Evolutionary conservation across 1,284 basidiomycete species (phyloP).

Genomic region (Porogramme epimiltina): DNA sequence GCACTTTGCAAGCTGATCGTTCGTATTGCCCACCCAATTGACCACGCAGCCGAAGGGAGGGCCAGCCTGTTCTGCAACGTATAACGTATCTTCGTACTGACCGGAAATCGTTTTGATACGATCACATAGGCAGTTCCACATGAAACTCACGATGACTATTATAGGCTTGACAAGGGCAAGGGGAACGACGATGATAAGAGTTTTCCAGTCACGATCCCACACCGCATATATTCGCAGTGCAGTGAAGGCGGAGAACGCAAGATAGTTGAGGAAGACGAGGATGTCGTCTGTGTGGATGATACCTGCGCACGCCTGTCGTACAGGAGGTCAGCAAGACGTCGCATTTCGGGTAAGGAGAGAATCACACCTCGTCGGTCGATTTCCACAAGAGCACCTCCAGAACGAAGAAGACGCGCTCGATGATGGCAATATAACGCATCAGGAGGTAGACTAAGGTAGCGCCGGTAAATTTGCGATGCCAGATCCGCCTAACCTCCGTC

Average conservation of each 20-base stretch:
- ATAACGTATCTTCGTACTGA: neutral
- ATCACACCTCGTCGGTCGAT: neutral
- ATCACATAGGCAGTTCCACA: neutral
- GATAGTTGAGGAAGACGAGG: neutral
- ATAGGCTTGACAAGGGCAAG: slow-evolving; percentile 2
- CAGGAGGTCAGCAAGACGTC: too few species aligned
- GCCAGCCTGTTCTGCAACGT: neutral
- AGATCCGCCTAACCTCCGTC: slow-evolving; percentile 17
- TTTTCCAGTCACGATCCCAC: neutral
- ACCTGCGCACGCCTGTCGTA: too few species aligned
- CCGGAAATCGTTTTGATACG: too few species aligned
- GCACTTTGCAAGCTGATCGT: neutral
- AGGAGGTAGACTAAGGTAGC: slow-evolving; percentile 17
- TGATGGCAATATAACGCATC: slow-evolving; percentile 17
- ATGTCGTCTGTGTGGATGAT: neutral
- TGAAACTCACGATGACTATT: neutral
- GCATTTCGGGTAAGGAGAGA: too few species aligned
- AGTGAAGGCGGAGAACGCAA: neutral
- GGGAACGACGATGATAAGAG: neutral
- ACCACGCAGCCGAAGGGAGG: neutral
- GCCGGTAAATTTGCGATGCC: slow-evolving; percentile 14
- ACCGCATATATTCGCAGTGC: neutral
- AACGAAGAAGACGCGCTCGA: slow-evolving; percentile 7
- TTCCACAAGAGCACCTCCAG: neutral
- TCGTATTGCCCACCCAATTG: too few species aligned